These are phyloP conservation scores for Sphaceloma murrayae DNA, from an alignment of 2,329 filamentous ascomycete genomes.

Conservation along the genomic window DNA sequence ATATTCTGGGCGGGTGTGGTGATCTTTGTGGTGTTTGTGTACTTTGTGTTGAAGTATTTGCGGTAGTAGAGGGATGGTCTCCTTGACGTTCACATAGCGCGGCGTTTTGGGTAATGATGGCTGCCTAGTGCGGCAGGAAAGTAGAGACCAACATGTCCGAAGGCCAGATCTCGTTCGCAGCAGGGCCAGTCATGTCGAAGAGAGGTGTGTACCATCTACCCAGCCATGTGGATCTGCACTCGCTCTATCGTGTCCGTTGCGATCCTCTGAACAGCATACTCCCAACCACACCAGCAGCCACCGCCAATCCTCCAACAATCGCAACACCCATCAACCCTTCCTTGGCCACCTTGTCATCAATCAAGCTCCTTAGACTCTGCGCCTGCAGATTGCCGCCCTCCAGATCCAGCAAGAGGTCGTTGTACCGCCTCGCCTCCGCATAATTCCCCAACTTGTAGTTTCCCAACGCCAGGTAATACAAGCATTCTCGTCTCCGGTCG, in stretches of 20 bases:
- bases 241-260: constrained; percentile 41
- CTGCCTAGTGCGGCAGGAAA: too few species aligned
- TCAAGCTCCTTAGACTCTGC: constrained; percentile 70
- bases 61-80: constrained; percentile 42
- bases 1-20: constrained; percentile 85
- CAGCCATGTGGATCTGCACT: background rate
- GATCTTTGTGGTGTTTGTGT: constrained; percentile 85
- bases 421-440: constrained; percentile 86
- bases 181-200: constrained; percentile 1
- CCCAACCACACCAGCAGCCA: constrained; percentile 87
- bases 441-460: constrained; percentile 99
- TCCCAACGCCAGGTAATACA: constrained; percentile 93
- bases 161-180: background rate
- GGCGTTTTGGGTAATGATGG: constrained; percentile 12
- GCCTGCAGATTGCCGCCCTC: constrained; percentile 90
- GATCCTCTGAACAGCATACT: constrained; percentile 73
- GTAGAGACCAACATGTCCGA: too few species aligned
- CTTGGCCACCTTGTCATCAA: constrained; percentile 92
- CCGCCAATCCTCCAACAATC: constrained; percentile 84
- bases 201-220: background rate
- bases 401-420: constrained; percentile 81
- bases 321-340: constrained; percentile 91
- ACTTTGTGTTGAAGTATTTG: constrained; percentile 77
- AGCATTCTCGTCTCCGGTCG: constrained; percentile 89
- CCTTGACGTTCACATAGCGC: constrained; percentile 1